Evolutionary conservation across 2,329 filamentous ascomycete genomes (phyloP).

Genomic region (Aureobasidium pullulans): DNA sequence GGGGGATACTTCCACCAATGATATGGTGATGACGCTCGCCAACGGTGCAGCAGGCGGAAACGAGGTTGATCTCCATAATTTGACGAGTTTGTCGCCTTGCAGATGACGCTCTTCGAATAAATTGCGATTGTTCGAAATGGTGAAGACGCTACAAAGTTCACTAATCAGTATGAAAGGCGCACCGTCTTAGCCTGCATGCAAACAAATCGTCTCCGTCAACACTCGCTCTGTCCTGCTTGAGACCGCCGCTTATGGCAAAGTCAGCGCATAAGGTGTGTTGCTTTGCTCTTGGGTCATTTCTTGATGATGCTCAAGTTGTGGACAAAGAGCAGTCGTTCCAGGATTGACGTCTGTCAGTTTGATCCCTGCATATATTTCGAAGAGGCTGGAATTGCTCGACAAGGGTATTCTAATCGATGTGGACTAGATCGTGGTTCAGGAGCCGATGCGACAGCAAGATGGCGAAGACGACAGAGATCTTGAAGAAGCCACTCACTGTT

Average conservation of each 20-base stretch:
- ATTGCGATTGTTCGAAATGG: slow-evolving; percentile 86
- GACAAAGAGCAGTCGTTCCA: background rate
- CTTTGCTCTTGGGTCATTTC: background rate
- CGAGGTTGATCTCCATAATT: slow-evolving; percentile 23
- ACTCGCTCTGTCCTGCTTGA: background rate
- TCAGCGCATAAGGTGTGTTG: background rate
- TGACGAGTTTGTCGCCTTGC: slow-evolving; percentile 58
- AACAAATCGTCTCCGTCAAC: background rate
- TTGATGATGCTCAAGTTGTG: background rate
- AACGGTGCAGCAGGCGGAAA: slow-evolving; percentile 65
- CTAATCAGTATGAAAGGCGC: slow-evolving; percentile 63
- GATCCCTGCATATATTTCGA: background rate
- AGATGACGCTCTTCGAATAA: slow-evolving; percentile 64
- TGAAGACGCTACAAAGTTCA: slow-evolving; percentile 96
- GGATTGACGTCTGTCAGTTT: background rate
- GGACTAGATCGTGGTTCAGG: background rate
- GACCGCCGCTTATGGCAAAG: background rate
- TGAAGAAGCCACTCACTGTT: background rate
- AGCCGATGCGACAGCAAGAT: background rate
- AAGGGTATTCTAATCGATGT: background rate
- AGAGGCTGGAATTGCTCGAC: background rate
- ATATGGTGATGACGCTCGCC: slow-evolving; percentile 84
- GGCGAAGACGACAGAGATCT: background rate
- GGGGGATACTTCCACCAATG: slow-evolving; percentile 94
- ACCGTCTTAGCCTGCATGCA: background rate